Evolutionary conservation across 345 rosid species (phyloP), one percentile per base, ranked within the genome.

Genomic region (Bruguiera gymnorhiza): DNA sequence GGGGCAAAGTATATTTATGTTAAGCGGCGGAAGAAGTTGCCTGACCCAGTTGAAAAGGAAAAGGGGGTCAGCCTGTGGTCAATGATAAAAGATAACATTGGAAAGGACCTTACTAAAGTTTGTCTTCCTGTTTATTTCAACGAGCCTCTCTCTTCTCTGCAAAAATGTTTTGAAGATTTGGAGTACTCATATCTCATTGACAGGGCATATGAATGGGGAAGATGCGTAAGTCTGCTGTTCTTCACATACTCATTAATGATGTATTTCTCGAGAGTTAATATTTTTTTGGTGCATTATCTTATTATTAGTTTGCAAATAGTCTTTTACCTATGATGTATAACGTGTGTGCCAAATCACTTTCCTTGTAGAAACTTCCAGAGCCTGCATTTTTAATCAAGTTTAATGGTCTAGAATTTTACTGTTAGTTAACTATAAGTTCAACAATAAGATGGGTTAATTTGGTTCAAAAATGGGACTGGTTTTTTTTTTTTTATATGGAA

Each of bases 91-190:
- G 99, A 96, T 86, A 96, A 96, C 76, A 92, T 96, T 48, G 99
- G 99, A 73, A 96, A 96, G 81, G 99, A 96, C 13, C 58, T 54
- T 54, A 8, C 59, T 55, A 23, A 87, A 89, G 97, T 96, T 62
- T 96, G 98, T 68, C 99, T 96, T 73, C 99, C 98, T 70, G 99
- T 96, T 73, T 96, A 92, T 84, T 96, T 96, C 77, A 96, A 96
- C 63, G 99, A 96, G 84, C 99, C 99, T 63, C 83, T 96, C 59
- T 96, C 99, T 71, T 92, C 99, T 79, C 74, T 96, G 26, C 98
- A 96, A 63, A 96, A 92, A 73, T 96, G 98, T 76, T 92, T 86
- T 76, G 99, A 96, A 81, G 99, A 96, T 77, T 78, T 96, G 91
- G 98, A 96, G 72, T 90, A 96, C 79, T 92, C 99, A 6, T 85